Conservation (phyloP, 202 grass and related monocot genomes). For the Schoenoplectus tabernaemontani region DNA sequence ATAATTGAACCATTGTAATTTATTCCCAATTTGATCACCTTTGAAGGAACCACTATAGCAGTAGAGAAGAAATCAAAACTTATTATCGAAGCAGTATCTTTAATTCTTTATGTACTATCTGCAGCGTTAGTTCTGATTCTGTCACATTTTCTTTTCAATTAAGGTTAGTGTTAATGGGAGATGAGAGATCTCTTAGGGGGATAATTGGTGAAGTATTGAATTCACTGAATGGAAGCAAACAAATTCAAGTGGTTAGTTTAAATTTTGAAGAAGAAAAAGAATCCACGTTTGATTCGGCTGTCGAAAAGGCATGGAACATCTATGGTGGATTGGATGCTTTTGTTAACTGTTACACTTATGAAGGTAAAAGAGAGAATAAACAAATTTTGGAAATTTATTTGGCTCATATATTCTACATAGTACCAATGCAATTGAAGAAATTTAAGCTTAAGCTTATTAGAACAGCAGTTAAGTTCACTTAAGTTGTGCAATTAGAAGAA, state of each 20-base stretch:
- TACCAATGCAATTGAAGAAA: neutral
- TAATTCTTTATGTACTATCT: neutral
- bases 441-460: neutral
- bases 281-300: constrained; percentile 37
- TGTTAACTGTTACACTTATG: constrained; percentile 59
- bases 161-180: constrained; percentile 69
- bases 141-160: neutral
- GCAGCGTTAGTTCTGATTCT: too few relatives aligned
- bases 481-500: neutral
- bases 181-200: constrained; percentile 35
- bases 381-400: neutral
- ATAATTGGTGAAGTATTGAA: constrained; percentile 24
- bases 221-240: constrained; percentile 12
- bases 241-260: constrained; percentile 42
- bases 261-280: constrained; percentile 53
- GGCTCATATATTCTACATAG: neutral
- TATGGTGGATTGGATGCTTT: constrained; percentile 50
- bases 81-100: neutral
- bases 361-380: constrained; percentile 39
- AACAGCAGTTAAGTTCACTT: neutral
- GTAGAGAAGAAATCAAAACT: neutral
- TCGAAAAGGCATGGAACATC: constrained; percentile 49
- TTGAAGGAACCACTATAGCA: neutral
- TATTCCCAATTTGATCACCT: neutral
- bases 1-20: neutral